Base-by-base conservation (phyloP, 2,329 filamentous ascomycete species). In the Rhinocladiella mackenziei region DNA sequence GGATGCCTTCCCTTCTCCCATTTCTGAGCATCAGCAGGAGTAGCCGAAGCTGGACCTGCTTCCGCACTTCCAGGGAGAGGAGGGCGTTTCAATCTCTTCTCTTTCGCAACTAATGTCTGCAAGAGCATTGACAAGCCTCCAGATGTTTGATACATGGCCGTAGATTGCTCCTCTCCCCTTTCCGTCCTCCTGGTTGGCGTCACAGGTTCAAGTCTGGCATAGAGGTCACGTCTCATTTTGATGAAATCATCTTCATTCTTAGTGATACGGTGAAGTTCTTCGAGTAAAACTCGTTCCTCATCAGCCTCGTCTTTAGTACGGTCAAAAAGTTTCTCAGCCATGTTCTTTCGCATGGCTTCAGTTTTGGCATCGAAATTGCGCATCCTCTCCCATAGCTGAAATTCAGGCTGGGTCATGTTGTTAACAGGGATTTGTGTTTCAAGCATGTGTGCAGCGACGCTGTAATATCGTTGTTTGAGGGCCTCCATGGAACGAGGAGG, bases 191-290 rank as follows among this genome's bases (percentile, higher is more conserved):
- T 72, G 37, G 69, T 83, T 65, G 70, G 85, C 71, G 57, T 75
- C 63, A 89, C 89, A 51, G 88, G 86, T 60, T 96, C 91, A 8
- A 98, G 81, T 39, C 91, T 80, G 52, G 81, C 79, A 67, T 91
- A 95, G 32, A 94, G 78, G 62, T 95, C 89, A 56, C 83, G 81
- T 42, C 92, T 84, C 62, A 96, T 89, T 55, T 87, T 83, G 61
- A 94, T 87, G 60, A 97, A 84, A 45, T 81, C 82, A 56, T 92
- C 86, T 53, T 89, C 86, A 48, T 89, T 82, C 51, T 86, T 83
- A 59, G 94, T 79, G 55, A 98, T 97, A 47, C 92, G 84, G 60
- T 94, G 89, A 43, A 98, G 79, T 62, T 98, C 92, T 46, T 91
- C 77, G 13, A 98, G 76, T 2, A 98, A 71, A 23, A 87, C 84